Conservation (phyloP, 352 stramenopile species). For the Pythium phragmitis region DNA sequence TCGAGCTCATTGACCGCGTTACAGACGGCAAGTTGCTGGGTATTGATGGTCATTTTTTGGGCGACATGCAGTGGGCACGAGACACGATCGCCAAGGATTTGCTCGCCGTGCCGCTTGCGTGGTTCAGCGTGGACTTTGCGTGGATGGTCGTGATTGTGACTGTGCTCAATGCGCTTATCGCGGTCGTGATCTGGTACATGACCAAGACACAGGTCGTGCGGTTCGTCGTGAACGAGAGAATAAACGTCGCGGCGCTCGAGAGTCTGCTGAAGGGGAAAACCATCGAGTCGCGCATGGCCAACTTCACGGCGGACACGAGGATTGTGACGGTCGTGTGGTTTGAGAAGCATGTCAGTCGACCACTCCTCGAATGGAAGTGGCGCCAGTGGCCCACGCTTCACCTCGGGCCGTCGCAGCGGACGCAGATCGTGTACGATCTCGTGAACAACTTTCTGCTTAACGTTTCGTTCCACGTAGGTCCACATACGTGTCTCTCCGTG, state of each 20-base stretch:
- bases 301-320: constrained; percentile 72
- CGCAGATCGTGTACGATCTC: constrained; percentile 62
- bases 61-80: constrained; percentile 52
- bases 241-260: constrained; percentile 65
- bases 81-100: constrained; percentile 45
- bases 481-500: too few species aligned
- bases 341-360: constrained; percentile 45
- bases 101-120: constrained; percentile 41
- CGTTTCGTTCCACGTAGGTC: constrained; percentile 54
- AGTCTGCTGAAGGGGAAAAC: constrained; percentile 37
- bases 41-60: constrained; percentile 43
- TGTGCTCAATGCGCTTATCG: constrained; percentile 33
- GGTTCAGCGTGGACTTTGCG: constrained; percentile 45
- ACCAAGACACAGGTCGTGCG: constrained; percentile 41
- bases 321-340: constrained; percentile 90
- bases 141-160: constrained; percentile 50
- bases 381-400: constrained; percentile 29
- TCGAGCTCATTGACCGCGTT: constrained; percentile 94
- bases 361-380: constrained; percentile 31
- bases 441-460: constrained; percentile 52
- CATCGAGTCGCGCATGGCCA: constrained; percentile 82
- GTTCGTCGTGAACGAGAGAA: constrained; percentile 38
- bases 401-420: constrained; percentile 43
- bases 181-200: constrained; percentile 39
- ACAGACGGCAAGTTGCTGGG: constrained; percentile 90